Percentiles rank a stretch among this genome's conserved stretches.
Evolutionary conservation across 345 rosid genomes (phyloP).

Genomic region (Ceriops tagal): DNA sequence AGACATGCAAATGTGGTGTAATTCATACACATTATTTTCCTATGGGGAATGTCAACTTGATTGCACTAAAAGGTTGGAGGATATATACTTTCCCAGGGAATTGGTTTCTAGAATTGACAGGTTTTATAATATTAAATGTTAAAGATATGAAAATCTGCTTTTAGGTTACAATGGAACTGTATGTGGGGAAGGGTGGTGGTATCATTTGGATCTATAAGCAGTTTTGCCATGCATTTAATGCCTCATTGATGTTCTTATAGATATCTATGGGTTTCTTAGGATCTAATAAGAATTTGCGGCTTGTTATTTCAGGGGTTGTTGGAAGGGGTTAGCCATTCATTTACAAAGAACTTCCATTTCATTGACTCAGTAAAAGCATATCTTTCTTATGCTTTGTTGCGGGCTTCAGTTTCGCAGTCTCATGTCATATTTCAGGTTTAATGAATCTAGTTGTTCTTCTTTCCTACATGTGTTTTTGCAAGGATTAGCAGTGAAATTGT

Average conservation of each 20-base stretch:
- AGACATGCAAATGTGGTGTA: not conserved
- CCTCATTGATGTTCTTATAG: not conserved
- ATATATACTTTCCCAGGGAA: not conserved
- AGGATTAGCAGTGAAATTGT: constrained; percentile 19
- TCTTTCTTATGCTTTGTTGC: constrained; percentile 89
- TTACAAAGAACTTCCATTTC: constrained; percentile 89
- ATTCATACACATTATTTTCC: not conserved
- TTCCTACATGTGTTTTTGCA: constrained; percentile 18
- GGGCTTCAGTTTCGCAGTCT: constrained; percentile 93
- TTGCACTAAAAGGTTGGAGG: not conserved
- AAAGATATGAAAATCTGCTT: not conserved
- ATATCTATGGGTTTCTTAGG: not conserved
- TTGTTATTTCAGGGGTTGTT: constrained; percentile 68
- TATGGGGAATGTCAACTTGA: not conserved
- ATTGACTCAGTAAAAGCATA: constrained; percentile 98
- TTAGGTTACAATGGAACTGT: too few species aligned
- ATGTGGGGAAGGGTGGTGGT: not conserved
- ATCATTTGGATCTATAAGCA: not conserved
- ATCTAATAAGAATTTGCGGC: not conserved
- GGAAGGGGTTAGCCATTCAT: constrained; percentile 92
- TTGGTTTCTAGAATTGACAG: too few species aligned
- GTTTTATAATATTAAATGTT: not conserved
- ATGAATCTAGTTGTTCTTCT: constrained; percentile 7
- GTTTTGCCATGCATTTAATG: not conserved
- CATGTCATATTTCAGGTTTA: constrained; percentile 87